Evolutionary conservation across 352 stramenopile species (phyloP).

Genomic region (Aphanomyces invadans): DNA sequence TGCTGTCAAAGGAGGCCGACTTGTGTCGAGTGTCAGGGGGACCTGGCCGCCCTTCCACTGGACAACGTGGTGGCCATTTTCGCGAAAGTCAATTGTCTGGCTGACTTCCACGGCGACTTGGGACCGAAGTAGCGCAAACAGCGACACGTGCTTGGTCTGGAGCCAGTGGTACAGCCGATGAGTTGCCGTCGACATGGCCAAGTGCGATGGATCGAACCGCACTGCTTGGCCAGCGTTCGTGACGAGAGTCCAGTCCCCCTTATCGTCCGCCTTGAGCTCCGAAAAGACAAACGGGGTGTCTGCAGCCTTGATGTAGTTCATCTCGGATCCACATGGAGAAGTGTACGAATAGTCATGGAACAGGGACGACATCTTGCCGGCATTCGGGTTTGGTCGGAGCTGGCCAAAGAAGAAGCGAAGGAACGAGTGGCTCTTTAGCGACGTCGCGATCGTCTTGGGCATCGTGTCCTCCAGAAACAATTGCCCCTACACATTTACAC

Average conservation of each 20-base stretch:
- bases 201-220: conserved; percentile 42
- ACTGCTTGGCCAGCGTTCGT: conserved; percentile 48
- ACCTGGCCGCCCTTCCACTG: neutral
- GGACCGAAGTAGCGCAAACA: conserved; percentile 52
- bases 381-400: conserved; percentile 28
- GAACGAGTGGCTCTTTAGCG: conserved; percentile 75
- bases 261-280: conserved; percentile 35
- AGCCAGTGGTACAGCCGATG: conserved; percentile 65
- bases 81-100: conserved; percentile 45
- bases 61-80: conserved; percentile 24
- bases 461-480: conserved; percentile 72
- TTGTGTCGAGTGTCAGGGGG: neutral
- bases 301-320: conserved; percentile 83
- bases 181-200: conserved; percentile 58
- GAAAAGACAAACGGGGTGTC: conserved; percentile 72
- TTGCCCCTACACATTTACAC: conserved; percentile 33
- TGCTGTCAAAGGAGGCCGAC: neutral
- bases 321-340: conserved; percentile 73
- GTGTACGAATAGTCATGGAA: conserved; percentile 65
- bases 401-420: conserved; percentile 76
- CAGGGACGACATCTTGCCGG: conserved; percentile 12
- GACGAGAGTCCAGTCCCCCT: conserved; percentile 42
- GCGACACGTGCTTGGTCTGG: conserved; percentile 39
- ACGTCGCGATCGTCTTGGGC: conserved; percentile 81
- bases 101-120: conserved; percentile 65